These are phyloP conservation scores for Novymonas esmeraldas DNA, from an alignment of 208 protist genomes.

Conservation along the genomic window DNA sequence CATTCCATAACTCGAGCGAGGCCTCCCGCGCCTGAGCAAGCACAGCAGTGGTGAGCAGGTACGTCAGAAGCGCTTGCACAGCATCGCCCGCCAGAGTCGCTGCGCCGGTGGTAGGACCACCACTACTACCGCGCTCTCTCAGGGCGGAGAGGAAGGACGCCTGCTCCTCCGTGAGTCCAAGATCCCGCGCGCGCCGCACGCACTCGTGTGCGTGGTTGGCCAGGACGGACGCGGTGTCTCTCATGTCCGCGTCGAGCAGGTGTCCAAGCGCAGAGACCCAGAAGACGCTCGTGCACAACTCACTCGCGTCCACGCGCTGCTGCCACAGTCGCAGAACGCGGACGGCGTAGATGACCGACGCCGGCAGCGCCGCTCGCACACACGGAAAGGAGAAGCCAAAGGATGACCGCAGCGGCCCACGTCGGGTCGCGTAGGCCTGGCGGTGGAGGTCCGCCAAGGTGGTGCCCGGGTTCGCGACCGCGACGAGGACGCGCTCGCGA, in stretches of 20 bases:
- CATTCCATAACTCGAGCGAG: slow-evolving; percentile 15
- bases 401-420: slow-evolving; percentile 45
- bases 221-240: slow-evolving; percentile 1
- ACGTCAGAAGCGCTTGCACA: slow-evolving; percentile 3
- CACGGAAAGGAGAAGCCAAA: slow-evolving; percentile 67
- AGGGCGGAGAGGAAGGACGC: slow-evolving; percentile 10
- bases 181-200: neutral
- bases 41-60: neutral
- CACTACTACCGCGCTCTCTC: neutral
- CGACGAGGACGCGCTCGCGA: slow-evolving; percentile 41
- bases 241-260: slow-evolving; percentile 5
- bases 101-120: too few relatives aligned
- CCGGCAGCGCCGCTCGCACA: slow-evolving; percentile 49
- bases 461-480: slow-evolving; percentile 46
- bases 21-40: neutral
- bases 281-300: slow-evolving; percentile 43
- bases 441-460: slow-evolving; percentile 36
- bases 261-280: slow-evolving; percentile 71
- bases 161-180: neutral
- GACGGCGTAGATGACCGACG: slow-evolving; percentile 36
- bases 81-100: too few relatives aligned
- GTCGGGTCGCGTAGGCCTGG: slow-evolving; percentile 29
- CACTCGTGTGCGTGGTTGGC: slow-evolving; percentile 1
- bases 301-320: slow-evolving; percentile 8
- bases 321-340: slow-evolving; percentile 49